Conservation (phyloP, 2,329 filamentous ascomycete species). For the Lizonia empirigonia region DNA sequence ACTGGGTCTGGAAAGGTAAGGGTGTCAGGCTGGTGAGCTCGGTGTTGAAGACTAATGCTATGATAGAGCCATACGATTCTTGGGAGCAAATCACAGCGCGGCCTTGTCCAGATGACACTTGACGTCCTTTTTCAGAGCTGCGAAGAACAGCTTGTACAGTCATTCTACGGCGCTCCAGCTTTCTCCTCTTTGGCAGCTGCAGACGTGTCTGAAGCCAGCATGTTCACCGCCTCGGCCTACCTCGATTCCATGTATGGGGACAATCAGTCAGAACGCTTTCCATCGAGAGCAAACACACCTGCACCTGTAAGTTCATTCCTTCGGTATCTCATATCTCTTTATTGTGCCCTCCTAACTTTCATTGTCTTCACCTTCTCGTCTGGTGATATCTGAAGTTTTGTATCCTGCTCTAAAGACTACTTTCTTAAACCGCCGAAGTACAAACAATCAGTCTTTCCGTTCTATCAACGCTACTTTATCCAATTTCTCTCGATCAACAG, state of each 20-base stretch:
- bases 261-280: slow-evolving; percentile 58
- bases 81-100: slow-evolving; percentile 83
- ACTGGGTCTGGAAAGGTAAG: slow-evolving; percentile 93
- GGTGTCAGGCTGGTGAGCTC: not conserved
- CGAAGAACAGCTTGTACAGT: slow-evolving; percentile 70
- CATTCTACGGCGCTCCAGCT: slow-evolving; percentile 60
- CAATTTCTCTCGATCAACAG: slow-evolving; percentile 33
- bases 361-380: slow-evolving; percentile 19
- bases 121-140: slow-evolving; percentile 89
- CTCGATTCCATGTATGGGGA: slow-evolving; percentile 81
- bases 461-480: slow-evolving; percentile 38
- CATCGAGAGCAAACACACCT: slow-evolving; percentile 54
- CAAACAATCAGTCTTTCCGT: slow-evolving; percentile 32
- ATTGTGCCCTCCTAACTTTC: slow-evolving; percentile 15
- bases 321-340: slow-evolving; percentile 12
- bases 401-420: slow-evolving; percentile 28
- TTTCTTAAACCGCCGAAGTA: slow-evolving; percentile 25
- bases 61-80: slow-evolving; percentile 92
- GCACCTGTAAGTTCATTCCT: slow-evolving; percentile 49
- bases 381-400: slow-evolving; percentile 22
- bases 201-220: slow-evolving; percentile 79
- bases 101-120: slow-evolving; percentile 87
- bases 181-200: slow-evolving; percentile 76
- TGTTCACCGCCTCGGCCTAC: slow-evolving; percentile 76
- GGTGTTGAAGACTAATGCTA: slow-evolving; percentile 17